A percentile compares a stretch with the other conserved stretches of the same genome.
These are phyloP conservation scores for Pezicula neosporulosa DNA, from an alignment of 2,329 filamentous ascomycete genomes.

Conservation along the genomic window DNA sequence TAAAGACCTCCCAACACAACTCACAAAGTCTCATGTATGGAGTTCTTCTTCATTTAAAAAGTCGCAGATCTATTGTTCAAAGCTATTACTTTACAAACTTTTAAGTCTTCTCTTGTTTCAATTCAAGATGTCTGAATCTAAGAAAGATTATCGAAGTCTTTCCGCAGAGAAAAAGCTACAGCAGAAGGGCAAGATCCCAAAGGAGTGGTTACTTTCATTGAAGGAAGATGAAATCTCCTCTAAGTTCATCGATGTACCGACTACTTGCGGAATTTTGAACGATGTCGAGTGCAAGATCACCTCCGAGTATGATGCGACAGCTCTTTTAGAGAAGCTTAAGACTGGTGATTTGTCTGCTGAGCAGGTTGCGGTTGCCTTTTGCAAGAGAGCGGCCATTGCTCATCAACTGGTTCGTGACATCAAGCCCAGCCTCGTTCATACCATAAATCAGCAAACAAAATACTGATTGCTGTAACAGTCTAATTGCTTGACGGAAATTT, in stretches of 20 bases:
- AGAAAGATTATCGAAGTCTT: slow-evolving; percentile 1
- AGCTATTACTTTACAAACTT: too few species aligned
- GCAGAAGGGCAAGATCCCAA: slow-evolving; percentile 16
- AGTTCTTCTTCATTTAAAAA: too few species aligned
- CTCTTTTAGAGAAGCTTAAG: slow-evolving; percentile 17
- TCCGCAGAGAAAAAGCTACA: slow-evolving; percentile 16
- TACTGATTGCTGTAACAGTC: slow-evolving; percentile 28
- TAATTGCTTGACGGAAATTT: slow-evolving; percentile 39
- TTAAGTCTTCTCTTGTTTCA: too few species aligned
- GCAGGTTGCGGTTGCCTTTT: slow-evolving; percentile 41
- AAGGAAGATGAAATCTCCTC: slow-evolving; percentile 5
- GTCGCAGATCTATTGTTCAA: too few species aligned
- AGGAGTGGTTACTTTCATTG: slow-evolving; percentile 13
- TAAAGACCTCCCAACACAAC: too few species aligned
- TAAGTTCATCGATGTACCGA: slow-evolving; percentile 19
- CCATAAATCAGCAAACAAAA: not conserved
- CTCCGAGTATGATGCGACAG: slow-evolving; percentile 17
- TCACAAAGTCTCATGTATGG: too few species aligned
- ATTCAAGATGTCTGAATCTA: too few species aligned
- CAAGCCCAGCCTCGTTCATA: not conserved
- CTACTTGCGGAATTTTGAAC: slow-evolving; percentile 16
- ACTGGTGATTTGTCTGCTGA: slow-evolving; percentile 17
- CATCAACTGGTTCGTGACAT: slow-evolving; percentile 37
- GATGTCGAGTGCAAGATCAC: slow-evolving; percentile 14
- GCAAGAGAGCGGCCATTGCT: slow-evolving; percentile 44